phyloP scores from a whole-genome alignment of 2,329 filamentous ascomycete genomes.

The Talaromyces rugulosus region DNA sequence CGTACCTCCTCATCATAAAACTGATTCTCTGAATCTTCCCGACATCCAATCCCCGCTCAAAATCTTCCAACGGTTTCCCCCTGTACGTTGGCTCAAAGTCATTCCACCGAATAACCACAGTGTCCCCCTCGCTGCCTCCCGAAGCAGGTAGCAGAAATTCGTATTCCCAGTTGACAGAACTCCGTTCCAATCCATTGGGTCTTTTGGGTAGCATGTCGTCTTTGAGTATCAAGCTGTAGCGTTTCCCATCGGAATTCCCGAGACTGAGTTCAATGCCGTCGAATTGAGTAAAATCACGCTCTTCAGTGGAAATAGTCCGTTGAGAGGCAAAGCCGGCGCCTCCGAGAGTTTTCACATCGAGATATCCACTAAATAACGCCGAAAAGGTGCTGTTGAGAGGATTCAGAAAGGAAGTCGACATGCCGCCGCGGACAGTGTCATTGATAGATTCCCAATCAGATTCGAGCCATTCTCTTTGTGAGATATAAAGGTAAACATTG shows the following conservation, averaged over 20 bases:
- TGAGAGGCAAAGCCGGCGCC: constrained; percentile 81
- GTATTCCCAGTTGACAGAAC: constrained; percentile 69
- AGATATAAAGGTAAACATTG: neutral
- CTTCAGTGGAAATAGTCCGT: constrained; percentile 47
- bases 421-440: constrained; percentile 72
- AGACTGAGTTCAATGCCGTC: constrained; percentile 58
- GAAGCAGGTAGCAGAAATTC: constrained; percentile 48
- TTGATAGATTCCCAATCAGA: constrained; percentile 65
- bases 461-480: constrained; percentile 9
- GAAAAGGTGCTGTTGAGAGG: constrained; percentile 28
- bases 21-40: constrained; percentile 62
- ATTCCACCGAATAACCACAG: constrained; percentile 59
- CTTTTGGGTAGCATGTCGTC: constrained; percentile 58
- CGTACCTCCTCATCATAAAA: constrained; percentile 77
- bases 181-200: constrained; percentile 63
- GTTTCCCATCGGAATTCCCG: constrained; percentile 53
- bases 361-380: constrained; percentile 60
- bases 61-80: constrained; percentile 59
- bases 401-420: constrained; percentile 54
- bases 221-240: constrained; percentile 72
- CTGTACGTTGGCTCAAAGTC: constrained; percentile 69
- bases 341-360: constrained; percentile 71
- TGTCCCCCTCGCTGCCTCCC: constrained; percentile 21
- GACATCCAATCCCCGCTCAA: constrained; percentile 54
- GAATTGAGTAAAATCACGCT: constrained; percentile 58